Conservation (phyloP, 495 filamentous ascomycete genomes). For the Apodospora peruviana region DNA sequence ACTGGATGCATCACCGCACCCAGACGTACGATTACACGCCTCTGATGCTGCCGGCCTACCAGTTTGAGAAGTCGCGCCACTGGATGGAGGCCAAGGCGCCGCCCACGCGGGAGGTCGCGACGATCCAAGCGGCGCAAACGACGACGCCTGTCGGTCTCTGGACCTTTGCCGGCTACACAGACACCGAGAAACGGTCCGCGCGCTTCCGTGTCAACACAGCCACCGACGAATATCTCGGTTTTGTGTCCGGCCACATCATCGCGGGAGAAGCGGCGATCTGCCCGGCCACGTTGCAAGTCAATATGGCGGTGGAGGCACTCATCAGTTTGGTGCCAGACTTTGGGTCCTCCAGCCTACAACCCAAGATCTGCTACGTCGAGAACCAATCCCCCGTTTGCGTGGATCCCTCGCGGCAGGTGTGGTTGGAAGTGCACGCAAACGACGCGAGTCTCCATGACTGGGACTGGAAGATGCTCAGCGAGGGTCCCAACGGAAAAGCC, state of each 20-base stretch:
- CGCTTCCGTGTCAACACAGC: conserved; percentile 47
- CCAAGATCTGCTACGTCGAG: conserved; percentile 29
- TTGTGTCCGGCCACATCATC: conserved; percentile 39
- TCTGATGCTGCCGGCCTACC: conserved; percentile 36
- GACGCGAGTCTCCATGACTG: conserved; percentile 10
- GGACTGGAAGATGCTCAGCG: conserved; percentile 13
- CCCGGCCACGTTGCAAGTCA: conserved; percentile 41
- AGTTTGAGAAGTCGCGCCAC: conserved; percentile 33
- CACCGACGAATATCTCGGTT: conserved; percentile 30
- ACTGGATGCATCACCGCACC: conserved; percentile 42
- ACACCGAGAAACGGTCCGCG: conserved; percentile 21
- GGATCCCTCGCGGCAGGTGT: conserved; percentile 23
- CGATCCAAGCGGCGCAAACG: too few species aligned
- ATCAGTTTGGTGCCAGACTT: conserved; percentile 30
- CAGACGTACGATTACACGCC: conserved; percentile 30
- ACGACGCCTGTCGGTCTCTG: conserved; percentile 20
- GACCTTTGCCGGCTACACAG: conserved; percentile 40
- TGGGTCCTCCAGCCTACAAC: conserved; percentile 1
- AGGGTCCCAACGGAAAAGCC: conserved; percentile 12
- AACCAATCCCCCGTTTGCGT: conserved; percentile 39
- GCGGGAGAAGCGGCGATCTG: conserved; percentile 44
- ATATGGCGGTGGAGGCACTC: conserved; percentile 46
- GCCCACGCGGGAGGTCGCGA: not conserved
- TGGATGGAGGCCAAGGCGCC: conserved; percentile 28
- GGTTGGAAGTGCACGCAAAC: conserved; percentile 20